A percentile compares a stretch with the other conserved stretches of the same genome.
These are phyloP conservation scores for Aspergillus affinis DNA, from an alignment of 495 filamentous ascomycete species.

Conservation along the genomic window DNA sequence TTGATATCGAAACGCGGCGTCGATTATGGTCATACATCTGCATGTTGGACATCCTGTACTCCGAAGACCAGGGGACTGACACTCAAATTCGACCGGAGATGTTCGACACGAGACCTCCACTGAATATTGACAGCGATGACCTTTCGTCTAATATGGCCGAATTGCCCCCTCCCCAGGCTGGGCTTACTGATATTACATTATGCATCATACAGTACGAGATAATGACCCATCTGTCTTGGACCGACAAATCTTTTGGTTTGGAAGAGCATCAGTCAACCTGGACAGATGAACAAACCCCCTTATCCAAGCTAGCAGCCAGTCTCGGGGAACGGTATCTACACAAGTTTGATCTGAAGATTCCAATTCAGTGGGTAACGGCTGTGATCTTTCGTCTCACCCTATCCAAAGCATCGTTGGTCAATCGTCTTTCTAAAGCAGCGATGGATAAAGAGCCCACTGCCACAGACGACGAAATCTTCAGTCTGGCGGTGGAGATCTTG, in stretches of 20 bases:
- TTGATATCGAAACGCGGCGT: conserved; percentile 74
- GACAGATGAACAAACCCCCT: not conserved
- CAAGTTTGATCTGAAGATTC: conserved; percentile 54
- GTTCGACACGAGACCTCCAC: conserved; percentile 64
- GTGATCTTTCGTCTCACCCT: conserved; percentile 64
- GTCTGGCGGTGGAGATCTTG: conserved; percentile 53
- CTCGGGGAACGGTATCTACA: conserved; percentile 64
- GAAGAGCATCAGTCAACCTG: not conserved
- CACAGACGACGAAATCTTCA: conserved; percentile 64
- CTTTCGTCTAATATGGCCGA: conserved; percentile 56
- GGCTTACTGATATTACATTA: conserved; percentile 73
- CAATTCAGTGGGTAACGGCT: conserved; percentile 67
- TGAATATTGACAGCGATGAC: conserved; percentile 70
- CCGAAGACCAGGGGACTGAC: conserved; percentile 76
- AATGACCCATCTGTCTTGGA: conserved; percentile 26
- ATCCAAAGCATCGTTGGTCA: conserved; percentile 60
- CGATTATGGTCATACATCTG: conserved; percentile 78
- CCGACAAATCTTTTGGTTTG: not conserved
- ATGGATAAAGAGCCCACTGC: not conserved
- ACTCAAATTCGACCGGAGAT: conserved; percentile 59
- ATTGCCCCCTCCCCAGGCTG: conserved; percentile 48
- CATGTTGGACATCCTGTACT: conserved; percentile 66
- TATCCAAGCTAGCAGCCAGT: conserved; percentile 11
- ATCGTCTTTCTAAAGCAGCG: conserved; percentile 44
- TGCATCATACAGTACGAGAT: conserved; percentile 62